Evolutionary conservation across 352 stramenopile genomes (phyloP).

Genomic region (Phytopythium vexans): DNA sequence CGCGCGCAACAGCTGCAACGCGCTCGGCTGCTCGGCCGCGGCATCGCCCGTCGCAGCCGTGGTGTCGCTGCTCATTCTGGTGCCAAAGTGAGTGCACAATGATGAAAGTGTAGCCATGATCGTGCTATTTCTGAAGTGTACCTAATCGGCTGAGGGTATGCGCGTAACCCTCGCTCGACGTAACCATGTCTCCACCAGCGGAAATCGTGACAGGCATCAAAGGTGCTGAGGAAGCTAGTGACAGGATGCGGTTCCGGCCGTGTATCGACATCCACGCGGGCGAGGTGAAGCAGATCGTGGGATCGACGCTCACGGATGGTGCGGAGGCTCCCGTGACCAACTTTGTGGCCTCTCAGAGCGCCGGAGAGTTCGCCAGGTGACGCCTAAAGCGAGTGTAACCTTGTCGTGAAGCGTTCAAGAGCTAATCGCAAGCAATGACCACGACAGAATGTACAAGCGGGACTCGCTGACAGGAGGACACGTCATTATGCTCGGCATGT

Average conservation of each 20-base stretch:
- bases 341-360: conserved; percentile 84
- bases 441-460: conserved; percentile 86
- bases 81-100: too few species aligned
- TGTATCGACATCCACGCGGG: conserved; percentile 98
- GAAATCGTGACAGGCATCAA: neutral
- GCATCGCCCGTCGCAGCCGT: conserved; percentile 10
- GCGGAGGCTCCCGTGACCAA: conserved; percentile 84
- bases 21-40: neutral
- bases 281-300: conserved; percentile 99
- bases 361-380: conserved; percentile 72
- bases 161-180: neutral
- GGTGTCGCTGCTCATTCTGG: conserved; percentile 1
- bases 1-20: conserved; percentile 17
- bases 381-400: conserved; percentile 1
- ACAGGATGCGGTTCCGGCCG: conserved; percentile 93
- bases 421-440: too few species aligned
- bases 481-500: conserved; percentile 97
- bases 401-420: neutral
- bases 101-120: neutral
- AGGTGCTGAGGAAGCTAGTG: neutral
- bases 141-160: neutral
- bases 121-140: neutral
- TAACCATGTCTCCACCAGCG: neutral
- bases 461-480: conserved; percentile 93
- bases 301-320: conserved; percentile 93